These are phyloP conservation scores for Mimosa pudica DNA, from an alignment of 306 rosid species.

Conservation along the genomic window DNA sequence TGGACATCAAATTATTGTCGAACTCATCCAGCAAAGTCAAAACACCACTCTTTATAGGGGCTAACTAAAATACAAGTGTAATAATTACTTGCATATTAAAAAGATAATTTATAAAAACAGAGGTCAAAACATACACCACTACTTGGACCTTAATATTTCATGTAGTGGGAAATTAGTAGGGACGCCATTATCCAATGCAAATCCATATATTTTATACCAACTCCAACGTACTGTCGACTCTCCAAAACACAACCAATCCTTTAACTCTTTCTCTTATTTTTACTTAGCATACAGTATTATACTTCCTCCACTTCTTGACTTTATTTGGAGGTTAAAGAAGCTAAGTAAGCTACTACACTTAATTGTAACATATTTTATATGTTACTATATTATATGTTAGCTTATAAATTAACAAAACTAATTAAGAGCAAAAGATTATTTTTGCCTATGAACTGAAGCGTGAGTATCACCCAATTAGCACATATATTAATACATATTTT, in stretches of 20 bases:
- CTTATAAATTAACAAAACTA: no score
- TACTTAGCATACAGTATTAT: no score
- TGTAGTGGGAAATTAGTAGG: constrained; percentile 35
- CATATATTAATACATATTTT: no score
- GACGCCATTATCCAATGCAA: constrained; percentile 5
- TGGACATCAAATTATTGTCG: background rate
- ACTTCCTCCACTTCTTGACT: no score
- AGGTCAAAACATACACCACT: constrained; percentile 29
- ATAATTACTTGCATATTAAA: background rate
- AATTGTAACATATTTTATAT: no score
- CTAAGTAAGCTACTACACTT: no score
- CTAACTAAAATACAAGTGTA: constrained; percentile 10
- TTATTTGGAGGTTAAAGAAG: no score
- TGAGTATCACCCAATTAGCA: no score
- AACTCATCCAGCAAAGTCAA: constrained; percentile 1
- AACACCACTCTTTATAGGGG: background rate
- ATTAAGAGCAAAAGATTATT: no score
- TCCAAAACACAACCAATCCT: background rate
- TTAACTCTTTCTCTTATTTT: background rate
- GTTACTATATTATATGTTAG: no score
- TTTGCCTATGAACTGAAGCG: no score
- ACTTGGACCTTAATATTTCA: background rate
- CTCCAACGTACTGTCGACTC: constrained; percentile 2
- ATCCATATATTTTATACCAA: background rate
- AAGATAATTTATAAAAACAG: background rate